Conservation (phyloP, 169 alveolate genomes). For the Nephromyces sp. region DNA sequence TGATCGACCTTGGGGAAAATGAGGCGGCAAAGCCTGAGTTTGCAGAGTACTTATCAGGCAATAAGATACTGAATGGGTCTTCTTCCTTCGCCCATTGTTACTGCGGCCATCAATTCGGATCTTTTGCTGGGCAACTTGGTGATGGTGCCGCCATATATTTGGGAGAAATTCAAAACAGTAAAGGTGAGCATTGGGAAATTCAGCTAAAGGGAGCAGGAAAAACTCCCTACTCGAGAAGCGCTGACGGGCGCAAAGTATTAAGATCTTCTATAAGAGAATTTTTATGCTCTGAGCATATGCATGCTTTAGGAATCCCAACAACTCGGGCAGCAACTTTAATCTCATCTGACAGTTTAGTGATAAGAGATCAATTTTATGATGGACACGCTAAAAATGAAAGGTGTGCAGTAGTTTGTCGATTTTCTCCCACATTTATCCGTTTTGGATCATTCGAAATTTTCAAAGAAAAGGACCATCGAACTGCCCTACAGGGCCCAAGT, state of each 20-base stretch:
- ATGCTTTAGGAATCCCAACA: conserved; percentile 53
- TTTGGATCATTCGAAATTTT: conserved; percentile 66
- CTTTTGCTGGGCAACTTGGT: conserved; percentile 5
- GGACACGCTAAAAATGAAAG: conserved; percentile 6
- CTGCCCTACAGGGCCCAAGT: conserved; percentile 18
- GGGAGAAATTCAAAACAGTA: too few species aligned
- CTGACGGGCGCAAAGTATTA: conserved; percentile 67
- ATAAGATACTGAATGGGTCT: not conserved
- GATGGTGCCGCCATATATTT: conserved; percentile 6
- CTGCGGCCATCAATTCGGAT: conserved; percentile 10
- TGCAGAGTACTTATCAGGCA: not conserved
- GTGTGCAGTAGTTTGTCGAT: conserved; percentile 55
- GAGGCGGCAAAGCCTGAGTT: not conserved
- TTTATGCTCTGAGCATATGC: conserved; percentile 56
- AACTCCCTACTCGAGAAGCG: conserved; percentile 60
- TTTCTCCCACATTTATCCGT: conserved; percentile 47
- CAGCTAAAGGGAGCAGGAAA: conserved; percentile 60
- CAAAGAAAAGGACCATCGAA: conserved; percentile 5
- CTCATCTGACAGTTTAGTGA: not conserved
- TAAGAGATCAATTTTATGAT: not conserved
- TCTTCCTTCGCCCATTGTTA: not conserved
- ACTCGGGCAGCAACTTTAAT: conserved; percentile 61
- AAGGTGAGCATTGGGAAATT: conserved; percentile 32
- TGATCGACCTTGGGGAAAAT: too few species aligned
- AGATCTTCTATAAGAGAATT: conserved; percentile 60